Conservation (phyloP, 1,139 yeast species). For the Magnusiomyces ingens region DNA sequence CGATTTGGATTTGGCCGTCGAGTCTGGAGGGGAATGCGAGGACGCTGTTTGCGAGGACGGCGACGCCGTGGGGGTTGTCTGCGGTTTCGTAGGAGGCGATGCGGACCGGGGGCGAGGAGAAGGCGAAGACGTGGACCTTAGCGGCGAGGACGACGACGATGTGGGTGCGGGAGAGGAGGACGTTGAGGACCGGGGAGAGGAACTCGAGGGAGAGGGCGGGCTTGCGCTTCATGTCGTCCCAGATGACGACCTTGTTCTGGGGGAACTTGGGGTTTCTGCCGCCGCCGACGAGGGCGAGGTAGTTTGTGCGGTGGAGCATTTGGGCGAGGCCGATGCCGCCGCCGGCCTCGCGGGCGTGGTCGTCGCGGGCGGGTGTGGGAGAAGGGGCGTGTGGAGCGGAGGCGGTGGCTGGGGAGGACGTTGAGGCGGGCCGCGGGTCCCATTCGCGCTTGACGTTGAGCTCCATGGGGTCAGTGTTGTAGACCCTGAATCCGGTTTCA, state of each 20-base stretch:
- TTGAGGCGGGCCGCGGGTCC: constrained; percentile 5
- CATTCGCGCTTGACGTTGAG: constrained; percentile 57
- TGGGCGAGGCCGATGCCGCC: constrained; percentile 68
- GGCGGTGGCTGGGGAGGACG: constrained; percentile 21
- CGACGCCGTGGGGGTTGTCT: constrained; percentile 61
- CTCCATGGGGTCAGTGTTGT: constrained; percentile 81
- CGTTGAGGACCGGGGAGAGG: constrained; percentile 64
- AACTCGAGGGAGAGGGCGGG: constrained; percentile 73
- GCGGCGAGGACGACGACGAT: constrained; percentile 65
- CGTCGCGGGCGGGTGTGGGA: no score
- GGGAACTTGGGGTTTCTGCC: constrained; percentile 75
- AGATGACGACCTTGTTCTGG: constrained; percentile 63
- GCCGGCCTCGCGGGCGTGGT: background rate
- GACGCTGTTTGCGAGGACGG: constrained; percentile 49
- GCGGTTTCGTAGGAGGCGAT: constrained; percentile 66
- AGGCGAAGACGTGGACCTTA: constrained; percentile 69
- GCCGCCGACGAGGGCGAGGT: constrained; percentile 84
- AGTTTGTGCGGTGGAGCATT: constrained; percentile 87
- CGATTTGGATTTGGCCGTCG: constrained; percentile 72
- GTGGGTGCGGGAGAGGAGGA: constrained; percentile 64
- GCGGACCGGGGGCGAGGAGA: constrained; percentile 69
- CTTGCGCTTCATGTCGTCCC: constrained; percentile 85
- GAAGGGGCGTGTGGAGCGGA: no score
- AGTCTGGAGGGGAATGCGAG: constrained; percentile 62
- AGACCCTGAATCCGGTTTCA: constrained; percentile 79